phyloP scores from a whole-genome alignment of 2,329 filamentous ascomycete genomes.

The Albophoma yamanashiensis region DNA sequence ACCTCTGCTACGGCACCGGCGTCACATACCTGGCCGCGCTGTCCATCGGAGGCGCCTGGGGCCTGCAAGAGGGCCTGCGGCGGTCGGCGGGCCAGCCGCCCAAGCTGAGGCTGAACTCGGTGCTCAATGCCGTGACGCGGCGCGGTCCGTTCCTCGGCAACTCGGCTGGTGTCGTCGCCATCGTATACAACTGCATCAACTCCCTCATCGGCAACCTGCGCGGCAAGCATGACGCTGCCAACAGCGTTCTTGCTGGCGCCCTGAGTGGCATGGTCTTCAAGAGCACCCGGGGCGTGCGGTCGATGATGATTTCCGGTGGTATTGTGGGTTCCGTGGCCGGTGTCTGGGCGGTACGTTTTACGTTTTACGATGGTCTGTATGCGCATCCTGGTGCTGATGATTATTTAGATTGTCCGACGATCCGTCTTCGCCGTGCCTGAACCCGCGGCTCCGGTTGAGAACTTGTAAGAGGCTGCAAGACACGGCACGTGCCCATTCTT shows the following conservation, averaged over 20 bases:
- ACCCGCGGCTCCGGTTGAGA: constrained; percentile 13
- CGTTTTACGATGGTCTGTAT: constrained; percentile 1
- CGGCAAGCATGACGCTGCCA: constrained; percentile 81
- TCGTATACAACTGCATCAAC: constrained; percentile 92
- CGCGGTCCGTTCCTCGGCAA: constrained; percentile 93
- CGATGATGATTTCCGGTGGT: constrained; percentile 89
- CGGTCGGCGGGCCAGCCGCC: constrained; percentile 69
- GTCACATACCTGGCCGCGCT: constrained; percentile 87
- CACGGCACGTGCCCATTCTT: constrained; percentile 4
- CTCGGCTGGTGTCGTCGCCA: constrained; percentile 88
- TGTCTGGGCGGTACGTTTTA: constrained; percentile 71
- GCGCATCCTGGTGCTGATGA: neutral
- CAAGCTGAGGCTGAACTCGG: constrained; percentile 85
- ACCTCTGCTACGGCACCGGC: constrained; percentile 95
- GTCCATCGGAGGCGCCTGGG: constrained; percentile 81
- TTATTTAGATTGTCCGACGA: constrained; percentile 24
- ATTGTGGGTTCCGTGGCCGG: constrained; percentile 81
- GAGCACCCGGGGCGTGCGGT: constrained; percentile 79
- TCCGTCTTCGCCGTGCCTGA: constrained; percentile 30
- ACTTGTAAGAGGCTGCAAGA: constrained; percentile 12
- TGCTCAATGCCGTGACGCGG: constrained; percentile 87
- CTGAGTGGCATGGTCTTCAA: constrained; percentile 94
- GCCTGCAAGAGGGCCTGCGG: constrained; percentile 77
- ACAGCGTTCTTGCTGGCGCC: constrained; percentile 76
- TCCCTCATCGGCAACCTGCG: constrained; percentile 68